Evolutionary conservation across 2,329 filamentous ascomycete genomes (phyloP).

Genomic region (Plectosphaerella cucumerina): DNA sequence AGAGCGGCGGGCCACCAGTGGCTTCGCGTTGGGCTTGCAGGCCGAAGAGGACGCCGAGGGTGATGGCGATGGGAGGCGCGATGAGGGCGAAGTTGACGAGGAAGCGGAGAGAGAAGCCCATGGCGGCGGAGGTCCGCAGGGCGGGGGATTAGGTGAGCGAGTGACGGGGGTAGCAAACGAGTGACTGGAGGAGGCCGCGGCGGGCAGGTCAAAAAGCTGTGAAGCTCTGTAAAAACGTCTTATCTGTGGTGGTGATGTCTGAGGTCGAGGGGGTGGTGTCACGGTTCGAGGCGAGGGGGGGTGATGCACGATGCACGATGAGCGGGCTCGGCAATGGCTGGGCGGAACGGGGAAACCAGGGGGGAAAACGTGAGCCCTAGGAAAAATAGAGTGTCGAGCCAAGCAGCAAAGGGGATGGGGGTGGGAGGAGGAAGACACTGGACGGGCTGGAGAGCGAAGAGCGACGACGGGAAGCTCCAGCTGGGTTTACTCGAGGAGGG

Average conservation of each 20-base stretch:
- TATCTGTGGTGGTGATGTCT: neutral
- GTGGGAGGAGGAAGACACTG: neutral
- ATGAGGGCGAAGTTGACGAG: constrained; percentile 46
- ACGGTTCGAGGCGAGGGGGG: constrained; percentile 2
- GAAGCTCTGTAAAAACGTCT: neutral
- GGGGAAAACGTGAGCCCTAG: neutral
- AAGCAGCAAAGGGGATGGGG: neutral
- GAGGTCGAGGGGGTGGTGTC: too few species aligned
- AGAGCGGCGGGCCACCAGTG: constrained; percentile 38
- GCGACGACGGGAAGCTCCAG: neutral
- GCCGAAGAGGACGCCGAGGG: constrained; percentile 44
- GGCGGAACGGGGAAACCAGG: too few species aligned
- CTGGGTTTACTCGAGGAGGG: too few species aligned
- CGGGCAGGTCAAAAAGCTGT: neutral
- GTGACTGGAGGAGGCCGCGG: neutral
- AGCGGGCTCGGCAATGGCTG: neutral
- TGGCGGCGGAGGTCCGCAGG: constrained; percentile 16
- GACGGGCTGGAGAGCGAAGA: neutral
- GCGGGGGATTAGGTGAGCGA: neutral
- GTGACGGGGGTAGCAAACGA: neutral
- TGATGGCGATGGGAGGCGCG: constrained; percentile 44
- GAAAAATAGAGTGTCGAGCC: neutral
- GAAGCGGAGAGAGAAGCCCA: constrained; percentile 33
- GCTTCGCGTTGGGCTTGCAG: constrained; percentile 39
- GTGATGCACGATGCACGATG: neutral